Base-by-base conservation (phyloP, 2,329 filamentous ascomycete species). In the Colletotrichum musae region DNA sequence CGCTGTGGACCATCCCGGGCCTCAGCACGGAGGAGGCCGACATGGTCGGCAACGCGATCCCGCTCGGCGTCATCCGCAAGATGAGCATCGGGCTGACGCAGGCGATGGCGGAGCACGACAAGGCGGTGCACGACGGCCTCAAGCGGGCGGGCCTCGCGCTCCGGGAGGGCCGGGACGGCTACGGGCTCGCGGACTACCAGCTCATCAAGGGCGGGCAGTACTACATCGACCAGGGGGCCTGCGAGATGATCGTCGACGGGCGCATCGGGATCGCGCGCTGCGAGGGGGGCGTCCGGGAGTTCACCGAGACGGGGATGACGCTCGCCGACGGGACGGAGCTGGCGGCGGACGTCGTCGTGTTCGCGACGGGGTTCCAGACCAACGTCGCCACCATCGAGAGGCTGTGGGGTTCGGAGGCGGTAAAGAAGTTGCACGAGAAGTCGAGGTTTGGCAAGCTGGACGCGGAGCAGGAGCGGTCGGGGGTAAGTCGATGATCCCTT, bases 1-100 rank as follows among this genome's bases (percentile, higher is more conserved):
- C 80, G 6, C 77, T 82, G 32, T 78, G 73, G 39, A 70, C 72
- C 16, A 72, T 71, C 13, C 58, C 64, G 10, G 83, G 82, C 1
- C 81, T 84, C 3, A 81, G 83, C 4, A 85, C 81, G 1, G 84
- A 86, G 71, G 83, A 88, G 70, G 83, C 83, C 6, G 87, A 88
- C 67, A 75, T 87, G 2, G 80, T 82, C 18, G 75, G 77, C 39
- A 82, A 86, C 71, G 82, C 79, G 52, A 75, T 86, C 3, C 85
- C 86, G 4, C 80, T 80, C 59, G 80, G 84, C 0, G 80, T 88
- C 2, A 78, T 82, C 64, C 82, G 86, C 32, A 82, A 82, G 0
- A 75, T 88, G 21, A 79, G 80, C 64, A 77, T 83, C 12, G 78
- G 79, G 39, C 73, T 79, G 36, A 86, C 85, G 2, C 76, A 80